Base-by-base conservation (phyloP, 805 yeast genomes). In the Lachancea mirantina region DNA sequence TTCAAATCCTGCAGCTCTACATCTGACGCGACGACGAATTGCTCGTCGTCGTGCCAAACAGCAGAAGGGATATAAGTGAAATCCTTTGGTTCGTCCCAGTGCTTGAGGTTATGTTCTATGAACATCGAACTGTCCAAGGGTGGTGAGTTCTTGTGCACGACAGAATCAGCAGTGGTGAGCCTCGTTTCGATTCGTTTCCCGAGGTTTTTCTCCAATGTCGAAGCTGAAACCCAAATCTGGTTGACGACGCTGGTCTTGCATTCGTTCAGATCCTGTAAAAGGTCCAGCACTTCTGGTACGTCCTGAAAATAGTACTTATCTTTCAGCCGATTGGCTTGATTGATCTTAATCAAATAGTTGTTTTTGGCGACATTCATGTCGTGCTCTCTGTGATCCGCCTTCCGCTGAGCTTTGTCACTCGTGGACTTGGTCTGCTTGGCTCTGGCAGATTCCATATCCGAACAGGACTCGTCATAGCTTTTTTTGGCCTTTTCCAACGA, bases 31-130 rank as follows among this genome's bases (percentile, higher is more conserved):
- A 76, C 69, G 41, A 79, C 67, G 49, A 83, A 69, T 21, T 72
- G 63, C 43, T 85, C 95, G 57, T 92, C 96, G 50, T 92, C 98
- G 59, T 89, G 97, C 98, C 98, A 92, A 25, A 92, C 79, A 19
- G 87, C 78, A 16, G 94, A 78, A 1, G 97, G 96, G 41, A 83
- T 72, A 49, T 82, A 92, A 43, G 74, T 68, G 51, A 82, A 84
- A 60, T 89, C 97, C 5, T 64, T 65, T 1, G 96, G 97, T 47
- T 87, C 96, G 27, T 67, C 67, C 96, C 96, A 92, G 10, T 64
- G 65, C 13, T 61, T 59, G 16, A 70, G 41, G 55, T 92, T 92
- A 60, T 92, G 99, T 50, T 87, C 87, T 35, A 87, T 76, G 58
- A 78, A 92, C 96, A 92, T 89, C 20, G 84, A 78, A 0, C 88